phyloP scores from a whole-genome alignment of 345 rosid species.

The Limnanthes douglasii region DNA sequence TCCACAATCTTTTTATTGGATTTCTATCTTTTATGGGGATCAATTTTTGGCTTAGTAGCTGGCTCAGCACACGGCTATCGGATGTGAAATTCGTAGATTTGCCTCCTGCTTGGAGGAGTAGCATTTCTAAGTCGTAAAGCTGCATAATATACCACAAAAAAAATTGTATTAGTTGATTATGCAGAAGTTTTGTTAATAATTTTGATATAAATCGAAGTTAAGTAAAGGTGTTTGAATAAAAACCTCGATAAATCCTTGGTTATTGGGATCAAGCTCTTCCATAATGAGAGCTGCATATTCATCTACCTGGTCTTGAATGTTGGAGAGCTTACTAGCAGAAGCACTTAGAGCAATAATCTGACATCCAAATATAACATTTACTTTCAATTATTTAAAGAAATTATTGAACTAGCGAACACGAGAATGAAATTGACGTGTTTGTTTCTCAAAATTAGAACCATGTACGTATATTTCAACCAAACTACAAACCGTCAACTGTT shows the following conservation, averaged over 20 bases:
- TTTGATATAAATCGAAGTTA: background rate
- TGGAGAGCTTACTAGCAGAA: constrained; percentile 60
- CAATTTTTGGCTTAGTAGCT: constrained; percentile 54
- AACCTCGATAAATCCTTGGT: constrained; percentile 70
- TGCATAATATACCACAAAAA: constrained; percentile 12
- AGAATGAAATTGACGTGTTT: no score
- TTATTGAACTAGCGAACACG: no score
- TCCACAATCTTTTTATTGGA: constrained; percentile 31
- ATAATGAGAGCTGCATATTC: constrained; percentile 81
- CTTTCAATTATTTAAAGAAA: background rate
- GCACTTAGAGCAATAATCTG: constrained; percentile 78
- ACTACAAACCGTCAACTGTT: no score
- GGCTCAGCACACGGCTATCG: constrained; percentile 45
- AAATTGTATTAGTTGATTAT: no score
- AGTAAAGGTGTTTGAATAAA: constrained; percentile 1
- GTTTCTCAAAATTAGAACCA: no score
- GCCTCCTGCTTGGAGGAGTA: constrained; percentile 55
- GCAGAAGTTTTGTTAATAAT: no score
- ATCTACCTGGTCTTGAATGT: constrained; percentile 48
- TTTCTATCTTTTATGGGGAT: constrained; percentile 53
- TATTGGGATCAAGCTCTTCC: constrained; percentile 72
- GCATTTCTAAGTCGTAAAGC: constrained; percentile 54
- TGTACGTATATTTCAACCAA: no score
- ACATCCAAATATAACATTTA: constrained; percentile 3
- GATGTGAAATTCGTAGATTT: constrained; percentile 26